phyloP scores from a whole-genome alignment of 441 rosid species.

The Lepidium campestre region DNA sequence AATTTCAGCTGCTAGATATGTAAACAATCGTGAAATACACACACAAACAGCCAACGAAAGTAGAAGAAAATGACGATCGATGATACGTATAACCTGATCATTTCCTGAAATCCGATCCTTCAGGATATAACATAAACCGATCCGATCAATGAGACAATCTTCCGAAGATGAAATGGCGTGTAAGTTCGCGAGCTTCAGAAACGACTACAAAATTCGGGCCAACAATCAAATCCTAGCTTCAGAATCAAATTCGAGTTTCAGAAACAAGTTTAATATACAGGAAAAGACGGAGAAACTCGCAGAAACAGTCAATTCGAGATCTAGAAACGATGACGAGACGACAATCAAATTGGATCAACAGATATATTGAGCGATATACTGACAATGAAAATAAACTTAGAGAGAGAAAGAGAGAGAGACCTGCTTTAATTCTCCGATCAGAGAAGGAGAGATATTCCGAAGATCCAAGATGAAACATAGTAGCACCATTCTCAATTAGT shows the following conservation, averaged over 20 bases:
- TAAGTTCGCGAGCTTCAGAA: conserved; percentile 66
- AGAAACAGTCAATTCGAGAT: conserved; percentile 23
- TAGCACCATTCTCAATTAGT: conserved; percentile 43
- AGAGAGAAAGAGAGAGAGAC: conserved; percentile 37
- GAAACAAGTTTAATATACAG: too few species aligned
- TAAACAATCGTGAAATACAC: background rate
- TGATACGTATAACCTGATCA: conserved; percentile 42
- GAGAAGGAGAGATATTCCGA: conserved; percentile 49
- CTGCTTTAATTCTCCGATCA: conserved; percentile 65
- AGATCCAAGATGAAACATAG: conserved; percentile 73
- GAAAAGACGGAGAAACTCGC: background rate
- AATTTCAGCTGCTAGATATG: conserved; percentile 45
- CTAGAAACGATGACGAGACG: conserved; percentile 45
- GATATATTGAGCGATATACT: conserved; percentile 4
- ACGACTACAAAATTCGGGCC: conserved; percentile 37
- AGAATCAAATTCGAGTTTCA: background rate
- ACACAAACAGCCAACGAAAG: background rate
- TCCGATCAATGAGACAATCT: conserved; percentile 45
- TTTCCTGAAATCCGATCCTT: conserved; percentile 45
- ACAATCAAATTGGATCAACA: background rate
- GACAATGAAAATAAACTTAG: background rate
- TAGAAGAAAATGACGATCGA: conserved; percentile 4
- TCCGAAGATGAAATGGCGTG: conserved; percentile 49
- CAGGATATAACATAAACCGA: conserved; percentile 61
- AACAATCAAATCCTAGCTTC: background rate